A percentile compares a stretch with the other conserved stretches of the same genome.
phyloP scores from a whole-genome alignment of 305 asterid species.

The Fraxinus floribunda region DNA sequence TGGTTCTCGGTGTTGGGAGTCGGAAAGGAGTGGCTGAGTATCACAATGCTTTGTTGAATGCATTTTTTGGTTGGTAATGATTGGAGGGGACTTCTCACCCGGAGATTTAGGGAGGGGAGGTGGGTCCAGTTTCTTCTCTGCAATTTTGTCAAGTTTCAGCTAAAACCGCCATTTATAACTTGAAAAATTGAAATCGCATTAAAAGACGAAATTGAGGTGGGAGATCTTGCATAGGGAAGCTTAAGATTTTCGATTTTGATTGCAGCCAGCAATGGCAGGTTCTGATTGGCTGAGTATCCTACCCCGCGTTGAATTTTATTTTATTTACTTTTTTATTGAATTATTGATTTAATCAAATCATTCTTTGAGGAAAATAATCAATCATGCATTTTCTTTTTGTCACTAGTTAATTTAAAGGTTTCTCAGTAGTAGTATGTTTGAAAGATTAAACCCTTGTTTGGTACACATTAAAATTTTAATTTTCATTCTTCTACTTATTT shows the following conservation, averaged over 20 bases:
- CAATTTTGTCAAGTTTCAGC: conserved; percentile 15
- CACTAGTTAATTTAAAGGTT: neutral
- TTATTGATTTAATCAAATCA: neutral
- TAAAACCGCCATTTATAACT: neutral
- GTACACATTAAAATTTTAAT: too few species aligned
- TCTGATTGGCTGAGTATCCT: neutral
- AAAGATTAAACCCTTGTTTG: too few species aligned
- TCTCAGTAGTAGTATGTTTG: neutral
- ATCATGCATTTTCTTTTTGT: neutral
- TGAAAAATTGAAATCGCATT: neutral
- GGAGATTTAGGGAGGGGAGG: conserved; percentile 2
- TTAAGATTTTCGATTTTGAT: neutral
- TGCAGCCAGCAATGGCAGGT: neutral
- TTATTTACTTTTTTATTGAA: neutral
- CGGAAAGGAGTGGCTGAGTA: conserved; percentile 50
- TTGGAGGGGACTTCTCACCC: neutral
- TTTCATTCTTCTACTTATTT: too few species aligned
- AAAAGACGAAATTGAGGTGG: neutral
- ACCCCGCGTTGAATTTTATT: neutral
- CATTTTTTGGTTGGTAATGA: conserved; percentile 28
- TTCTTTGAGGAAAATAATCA: neutral
- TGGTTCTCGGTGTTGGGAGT: conserved; percentile 26
- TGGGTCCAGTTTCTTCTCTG: neutral
- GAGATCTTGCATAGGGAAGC: neutral
- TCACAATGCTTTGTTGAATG: conserved; percentile 34